These are phyloP conservation scores for Cystobasidiaceae sp. DNA, from an alignment of 1,284 basidiomycete species.

Conservation along the genomic window DNA sequence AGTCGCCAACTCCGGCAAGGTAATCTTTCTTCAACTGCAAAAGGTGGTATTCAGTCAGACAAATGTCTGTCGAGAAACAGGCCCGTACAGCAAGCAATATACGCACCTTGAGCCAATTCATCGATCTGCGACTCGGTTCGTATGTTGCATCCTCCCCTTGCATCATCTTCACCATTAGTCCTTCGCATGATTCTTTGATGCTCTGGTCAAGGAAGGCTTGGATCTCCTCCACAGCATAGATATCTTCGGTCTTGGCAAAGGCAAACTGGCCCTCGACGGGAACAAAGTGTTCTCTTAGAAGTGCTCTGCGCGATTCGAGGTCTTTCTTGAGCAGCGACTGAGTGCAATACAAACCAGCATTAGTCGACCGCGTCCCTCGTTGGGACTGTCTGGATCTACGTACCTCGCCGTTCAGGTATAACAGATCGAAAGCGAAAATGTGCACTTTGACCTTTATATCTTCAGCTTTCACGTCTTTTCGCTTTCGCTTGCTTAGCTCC, in stretches of 20 bases:
- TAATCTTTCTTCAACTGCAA: constrained; percentile 92
- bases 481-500: constrained; percentile 87
- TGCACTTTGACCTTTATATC: constrained; percentile 95
- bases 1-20: constrained; percentile 93
- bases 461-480: constrained; percentile 94
- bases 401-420: constrained; percentile 91
- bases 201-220: constrained; percentile 91
- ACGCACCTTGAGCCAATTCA: constrained; percentile 94
- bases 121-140: constrained; percentile 86
- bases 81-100: no score
- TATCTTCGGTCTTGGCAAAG: constrained; percentile 86
- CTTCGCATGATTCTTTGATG: constrained; percentile 96
- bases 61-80: no score
- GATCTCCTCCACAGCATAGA: constrained; percentile 86
- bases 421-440: constrained; percentile 89
- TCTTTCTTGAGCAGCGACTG: constrained; percentile 53
- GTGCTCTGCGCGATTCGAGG: constrained; percentile 65
- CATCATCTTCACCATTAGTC: constrained; percentile 99
- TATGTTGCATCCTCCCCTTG: constrained; percentile 86
- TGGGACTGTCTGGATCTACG: constrained; percentile 37
- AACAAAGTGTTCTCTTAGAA: constrained; percentile 74
- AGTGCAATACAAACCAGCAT: not conserved
- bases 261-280: constrained; percentile 83
- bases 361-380: not conserved
- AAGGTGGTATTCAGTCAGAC: not conserved